phyloP scores from a whole-genome alignment of 805 yeast genomes.

The Cyberlindnera nakhonratchasimensis region DNA sequence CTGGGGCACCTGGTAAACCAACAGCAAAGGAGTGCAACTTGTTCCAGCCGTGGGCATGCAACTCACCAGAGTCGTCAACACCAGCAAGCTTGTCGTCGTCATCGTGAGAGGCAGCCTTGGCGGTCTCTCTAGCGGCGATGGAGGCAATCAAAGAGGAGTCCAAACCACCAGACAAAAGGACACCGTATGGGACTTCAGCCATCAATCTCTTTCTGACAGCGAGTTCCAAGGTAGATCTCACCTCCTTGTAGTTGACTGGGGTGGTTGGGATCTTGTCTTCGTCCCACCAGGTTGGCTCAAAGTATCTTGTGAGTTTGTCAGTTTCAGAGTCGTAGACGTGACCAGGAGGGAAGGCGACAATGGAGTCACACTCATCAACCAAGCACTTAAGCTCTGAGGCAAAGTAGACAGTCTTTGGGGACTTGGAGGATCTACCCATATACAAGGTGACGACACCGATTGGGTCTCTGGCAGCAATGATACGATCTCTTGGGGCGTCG shows the following conservation, averaged over 20 bases:
- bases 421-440: constrained; percentile 75
- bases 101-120: constrained; percentile 54
- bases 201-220: constrained; percentile 98
- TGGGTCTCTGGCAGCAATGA: constrained; percentile 97
- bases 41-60: constrained; percentile 74
- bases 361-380: constrained; percentile 90
- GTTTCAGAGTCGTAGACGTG: constrained; percentile 92
- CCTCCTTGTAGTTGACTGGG: constrained; percentile 65
- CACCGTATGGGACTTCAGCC: constrained; percentile 99
- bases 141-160: constrained; percentile 96
- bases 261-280: constrained; percentile 68
- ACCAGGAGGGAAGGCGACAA: constrained; percentile 96
- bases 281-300: constrained; percentile 94
- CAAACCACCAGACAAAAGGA: constrained; percentile 92
- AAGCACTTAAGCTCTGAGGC: constrained; percentile 95
- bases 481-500: constrained; percentile 80
- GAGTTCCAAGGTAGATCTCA: constrained; percentile 82
- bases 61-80: constrained; percentile 83
- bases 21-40: constrained; percentile 93
- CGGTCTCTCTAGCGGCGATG: constrained; percentile 95
- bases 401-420: constrained; percentile 78
- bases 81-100: constrained; percentile 72
- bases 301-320: constrained; percentile 82
- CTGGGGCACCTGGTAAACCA: constrained; percentile 98
- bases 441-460: constrained; percentile 95